Base-by-base conservation (phyloP, 352 stramenopile species). In the Phytopythium ostracodes region DNA sequence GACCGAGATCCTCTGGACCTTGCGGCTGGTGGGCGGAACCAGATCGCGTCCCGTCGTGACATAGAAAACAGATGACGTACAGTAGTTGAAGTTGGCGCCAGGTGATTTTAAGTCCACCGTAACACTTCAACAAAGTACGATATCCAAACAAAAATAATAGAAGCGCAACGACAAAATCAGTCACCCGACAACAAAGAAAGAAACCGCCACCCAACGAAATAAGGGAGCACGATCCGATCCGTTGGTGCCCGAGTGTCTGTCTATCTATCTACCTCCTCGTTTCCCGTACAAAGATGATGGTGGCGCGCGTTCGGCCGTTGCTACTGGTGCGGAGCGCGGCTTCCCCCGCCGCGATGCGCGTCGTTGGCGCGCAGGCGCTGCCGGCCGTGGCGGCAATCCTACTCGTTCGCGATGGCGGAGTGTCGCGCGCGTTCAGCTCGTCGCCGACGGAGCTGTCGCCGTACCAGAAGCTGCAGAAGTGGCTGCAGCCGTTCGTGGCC, bases 381-480 rank as follows among this genome's bases (percentile, higher is more conserved):
- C 40, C 54, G 54, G 33, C 54, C n/a, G 54, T 35, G 10, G 36
- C 54, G 31, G 12, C 52, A 18, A 0, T 29, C 20, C 18, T 46
- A 12, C 33, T 46, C 14, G 12, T 43, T n/a, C 27, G 52, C 4
- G 20, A 20, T 7, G 12, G 22, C 22, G 49, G 25, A 3, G 14
- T 15, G 14, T 8, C 27, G 27, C 50, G 50, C 27, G 38, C 54
- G 35, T 29, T 72, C 5, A 76, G 68, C 54, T 70, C 65, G 17
- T 33, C 63, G 11, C 59, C 66, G 4, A 86, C 82, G 50, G 68
- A 90, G 50, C 72, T 91, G 8, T 75, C 75, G 27, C 40, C 68
- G 43, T 89, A 87, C 67, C 86, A 95, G 71, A 89, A 87, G 65
- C 79, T 95, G 6, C 76, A 91, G 62, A 87, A 88, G 64, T 89